Evolutionary conservation across 23 red algal genomes (phyloP).

Genomic region (Cyanidioschyzon merolae): DNA sequence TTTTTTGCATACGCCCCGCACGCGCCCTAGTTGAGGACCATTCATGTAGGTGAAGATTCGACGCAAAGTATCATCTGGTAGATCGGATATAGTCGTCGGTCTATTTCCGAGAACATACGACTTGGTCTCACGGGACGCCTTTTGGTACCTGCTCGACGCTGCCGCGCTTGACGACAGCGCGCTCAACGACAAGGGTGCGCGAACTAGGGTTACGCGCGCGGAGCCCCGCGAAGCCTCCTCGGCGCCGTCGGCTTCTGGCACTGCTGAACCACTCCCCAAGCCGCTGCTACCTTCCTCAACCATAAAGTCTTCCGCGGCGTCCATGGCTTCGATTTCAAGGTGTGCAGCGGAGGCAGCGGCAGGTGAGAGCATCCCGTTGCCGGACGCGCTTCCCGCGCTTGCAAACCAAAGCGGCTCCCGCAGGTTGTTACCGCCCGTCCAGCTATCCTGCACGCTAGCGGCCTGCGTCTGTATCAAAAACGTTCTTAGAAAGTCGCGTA

Average conservation of each 20-base stretch:
- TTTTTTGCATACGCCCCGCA: conserved; percentile 49
- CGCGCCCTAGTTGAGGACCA: conserved; percentile 52
- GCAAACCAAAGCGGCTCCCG: neutral
- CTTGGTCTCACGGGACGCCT: neutral
- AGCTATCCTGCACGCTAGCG: neutral
- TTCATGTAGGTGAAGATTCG: conserved; percentile 77
- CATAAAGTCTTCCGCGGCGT: neutral
- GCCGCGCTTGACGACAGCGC: neutral
- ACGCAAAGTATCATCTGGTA: conserved; percentile 82
- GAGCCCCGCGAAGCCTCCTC: neutral
- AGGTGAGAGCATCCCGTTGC: neutral
- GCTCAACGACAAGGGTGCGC: neutral
- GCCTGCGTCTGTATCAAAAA: conserved; percentile 39
- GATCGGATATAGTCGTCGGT: conserved; percentile 1
- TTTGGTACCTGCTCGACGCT: neutral
- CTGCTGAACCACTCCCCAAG: neutral
- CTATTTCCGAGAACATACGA: conserved; percentile 3
- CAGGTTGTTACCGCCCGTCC: neutral
- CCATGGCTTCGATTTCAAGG: conserved; percentile 11
- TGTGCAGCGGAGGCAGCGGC: neutral
- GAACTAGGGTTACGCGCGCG: neutral
- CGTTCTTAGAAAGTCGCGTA: conserved; percentile 83
- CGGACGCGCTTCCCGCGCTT: neutral
- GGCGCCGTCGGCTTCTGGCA: neutral
- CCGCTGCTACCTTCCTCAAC: neutral